These are phyloP conservation scores for Diutina scorzettiae DNA, from an alignment of 1,139 yeast species.

Conservation along the genomic window DNA sequence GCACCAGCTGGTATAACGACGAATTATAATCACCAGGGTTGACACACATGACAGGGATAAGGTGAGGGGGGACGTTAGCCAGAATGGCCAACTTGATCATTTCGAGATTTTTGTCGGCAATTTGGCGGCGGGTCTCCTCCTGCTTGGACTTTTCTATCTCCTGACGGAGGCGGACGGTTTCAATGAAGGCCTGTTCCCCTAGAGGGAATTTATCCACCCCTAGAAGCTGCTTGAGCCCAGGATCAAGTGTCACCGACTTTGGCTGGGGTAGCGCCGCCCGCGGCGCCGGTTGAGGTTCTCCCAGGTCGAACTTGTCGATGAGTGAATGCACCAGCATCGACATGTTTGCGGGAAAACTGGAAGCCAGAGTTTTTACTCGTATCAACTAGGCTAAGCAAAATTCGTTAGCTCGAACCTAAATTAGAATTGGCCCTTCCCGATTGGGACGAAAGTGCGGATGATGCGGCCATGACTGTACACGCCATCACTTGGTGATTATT, in stretches of 20 bases:
- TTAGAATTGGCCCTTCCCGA: too few relatives aligned
- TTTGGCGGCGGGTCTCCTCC: constrained; percentile 3
- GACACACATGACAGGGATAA: constrained; percentile 5
- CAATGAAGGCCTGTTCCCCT: background rate
- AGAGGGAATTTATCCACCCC: constrained; percentile 1
- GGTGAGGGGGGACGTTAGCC: background rate
- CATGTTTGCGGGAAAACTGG: too few relatives aligned
- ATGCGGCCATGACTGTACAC: too few relatives aligned
- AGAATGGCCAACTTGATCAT: background rate
- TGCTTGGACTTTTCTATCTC: background rate
- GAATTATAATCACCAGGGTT: background rate
- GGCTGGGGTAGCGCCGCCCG: background rate
- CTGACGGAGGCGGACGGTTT: constrained; percentile 1
- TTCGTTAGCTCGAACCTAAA: too few relatives aligned
- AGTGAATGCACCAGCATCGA: constrained; percentile 6
- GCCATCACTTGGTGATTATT: too few relatives aligned
- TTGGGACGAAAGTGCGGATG: too few relatives aligned
- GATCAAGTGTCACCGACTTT: background rate
- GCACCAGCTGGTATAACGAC: too few relatives aligned
- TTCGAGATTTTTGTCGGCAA: constrained; percentile 6
- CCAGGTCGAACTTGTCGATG: constrained; percentile 4
- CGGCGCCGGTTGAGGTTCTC: background rate
- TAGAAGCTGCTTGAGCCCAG: background rate
- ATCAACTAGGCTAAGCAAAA: too few relatives aligned
- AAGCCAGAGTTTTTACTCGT: too few relatives aligned